Percentiles rank a stretch among this genome's conserved stretches.
phyloP scores from a whole-genome alignment of 345 rosid species.

The Aquilaria yunnanensis region DNA sequence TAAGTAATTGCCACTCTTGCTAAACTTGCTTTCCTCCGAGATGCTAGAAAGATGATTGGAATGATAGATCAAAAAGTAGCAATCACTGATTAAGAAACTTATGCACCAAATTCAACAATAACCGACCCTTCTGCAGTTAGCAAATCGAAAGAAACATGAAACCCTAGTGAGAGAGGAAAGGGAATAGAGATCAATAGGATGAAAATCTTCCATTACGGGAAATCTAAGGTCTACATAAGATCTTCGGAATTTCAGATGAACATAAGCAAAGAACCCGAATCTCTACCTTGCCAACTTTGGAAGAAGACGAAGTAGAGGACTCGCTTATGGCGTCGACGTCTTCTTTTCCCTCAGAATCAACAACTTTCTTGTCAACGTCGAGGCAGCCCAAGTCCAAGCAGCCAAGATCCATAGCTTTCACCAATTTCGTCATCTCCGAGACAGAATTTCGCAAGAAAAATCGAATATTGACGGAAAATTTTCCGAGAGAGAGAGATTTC shows the following conservation, averaged over 20 bases:
- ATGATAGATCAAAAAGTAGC: background rate
- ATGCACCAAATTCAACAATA: no score
- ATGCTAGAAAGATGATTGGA: background rate
- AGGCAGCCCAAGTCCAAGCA: conserved; percentile 65
- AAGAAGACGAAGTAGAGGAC: conserved; percentile 28
- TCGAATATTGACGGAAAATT: background rate
- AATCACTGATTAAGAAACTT: background rate
- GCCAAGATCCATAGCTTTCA: conserved; percentile 54
- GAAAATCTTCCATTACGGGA: no score
- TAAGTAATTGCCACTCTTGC: background rate
- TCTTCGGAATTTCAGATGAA: conserved; percentile 5
- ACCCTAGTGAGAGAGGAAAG: background rate
- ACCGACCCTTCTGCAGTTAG: background rate
- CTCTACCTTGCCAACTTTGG: conserved; percentile 46
- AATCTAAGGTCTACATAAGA: no score
- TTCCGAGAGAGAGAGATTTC: background rate
- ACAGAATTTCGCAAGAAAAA: background rate
- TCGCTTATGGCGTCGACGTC: conserved; percentile 16
- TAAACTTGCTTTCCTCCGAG: background rate
- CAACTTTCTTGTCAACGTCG: conserved; percentile 29
- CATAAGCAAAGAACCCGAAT: conserved; percentile 5
- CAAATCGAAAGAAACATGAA: background rate
- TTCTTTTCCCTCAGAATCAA: conserved; percentile 22
- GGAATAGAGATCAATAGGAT: no score
- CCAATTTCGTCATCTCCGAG: background rate